phyloP scores from a whole-genome alignment of 169 alveolate species.

The Plasmodium cynomolgi region DNA sequence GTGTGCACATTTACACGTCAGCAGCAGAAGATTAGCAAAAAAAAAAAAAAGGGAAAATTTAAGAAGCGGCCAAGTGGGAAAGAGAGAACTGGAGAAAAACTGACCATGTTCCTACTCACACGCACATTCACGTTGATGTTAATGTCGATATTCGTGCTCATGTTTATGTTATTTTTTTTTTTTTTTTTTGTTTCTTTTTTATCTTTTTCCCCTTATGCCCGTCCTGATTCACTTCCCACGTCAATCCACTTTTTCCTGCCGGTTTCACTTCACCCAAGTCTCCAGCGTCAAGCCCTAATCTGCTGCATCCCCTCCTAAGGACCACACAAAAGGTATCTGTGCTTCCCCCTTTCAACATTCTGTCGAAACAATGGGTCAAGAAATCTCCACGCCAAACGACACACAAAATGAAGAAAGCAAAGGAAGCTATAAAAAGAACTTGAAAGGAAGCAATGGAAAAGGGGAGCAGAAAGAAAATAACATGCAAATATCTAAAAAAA shows the following conservation, averaged over 20 bases:
- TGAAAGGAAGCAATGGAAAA: constrained; percentile 23
- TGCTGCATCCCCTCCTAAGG: too few species aligned
- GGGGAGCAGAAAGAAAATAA: constrained; percentile 11
- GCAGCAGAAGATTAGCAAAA: background rate
- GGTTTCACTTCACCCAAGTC: background rate
- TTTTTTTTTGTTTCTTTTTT: background rate
- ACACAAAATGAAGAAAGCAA: constrained; percentile 24
- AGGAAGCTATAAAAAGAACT: constrained; percentile 14
- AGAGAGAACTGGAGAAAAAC: background rate
- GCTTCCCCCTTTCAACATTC: background rate
- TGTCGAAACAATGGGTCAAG: constrained; percentile 41
- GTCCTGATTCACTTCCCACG: background rate
- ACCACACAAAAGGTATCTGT: background rate
- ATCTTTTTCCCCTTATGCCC: background rate
- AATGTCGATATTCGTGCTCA: background rate
- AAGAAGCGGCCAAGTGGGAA: background rate
- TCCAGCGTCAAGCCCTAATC: background rate
- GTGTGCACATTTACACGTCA: background rate
- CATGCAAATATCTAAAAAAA: constrained; percentile 15
- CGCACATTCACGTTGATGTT: background rate
- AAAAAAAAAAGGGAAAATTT: background rate
- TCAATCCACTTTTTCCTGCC: background rate
- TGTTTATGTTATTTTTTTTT: background rate
- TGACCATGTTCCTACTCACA: background rate
- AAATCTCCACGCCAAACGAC: constrained; percentile 24